A percentile compares a stretch with the other conserved stretches of the same genome.
Evolutionary conservation across 176 grass and related monocot species (phyloP).

Genomic region (Oryza longistaminata): DNA sequence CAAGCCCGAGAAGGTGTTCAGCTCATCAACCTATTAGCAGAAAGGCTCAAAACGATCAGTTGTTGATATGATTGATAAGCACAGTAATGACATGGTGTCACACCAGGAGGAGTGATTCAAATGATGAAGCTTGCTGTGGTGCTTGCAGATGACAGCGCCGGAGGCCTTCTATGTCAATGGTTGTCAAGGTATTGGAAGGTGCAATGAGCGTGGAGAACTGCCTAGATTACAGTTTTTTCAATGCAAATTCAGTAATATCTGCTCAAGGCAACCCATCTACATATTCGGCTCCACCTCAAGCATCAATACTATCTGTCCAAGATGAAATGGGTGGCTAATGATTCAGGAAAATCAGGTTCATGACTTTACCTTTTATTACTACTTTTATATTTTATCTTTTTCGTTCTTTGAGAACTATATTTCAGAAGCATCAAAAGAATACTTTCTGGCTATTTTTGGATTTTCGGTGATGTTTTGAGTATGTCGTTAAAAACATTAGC

Average conservation of each 20-base stretch:
- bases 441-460: background rate
- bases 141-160: constrained; percentile 35
- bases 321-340: constrained; percentile 21
- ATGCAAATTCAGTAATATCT: constrained; percentile 28
- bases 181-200: constrained; percentile 45
- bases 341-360: background rate
- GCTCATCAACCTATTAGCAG: constrained; percentile 26
- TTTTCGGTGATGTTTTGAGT: background rate
- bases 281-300: constrained; percentile 38
- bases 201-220: constrained; percentile 26
- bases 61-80: constrained; percentile 25
- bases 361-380: background rate
- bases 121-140: constrained; percentile 41
- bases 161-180: constrained; percentile 38
- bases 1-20: constrained; percentile 20
- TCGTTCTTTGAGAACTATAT: background rate
- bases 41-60: constrained; percentile 32
- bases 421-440: constrained; percentile 16
- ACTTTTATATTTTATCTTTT: background rate
- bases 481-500: background rate
- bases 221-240: constrained; percentile 17
- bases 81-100: constrained; percentile 12
- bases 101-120: constrained; percentile 23
- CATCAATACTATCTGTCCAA: constrained; percentile 45
- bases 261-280: constrained; percentile 6